phyloP scores from a whole-genome alignment of 345 rosid genomes.

The Arabis hirsuta region DNA sequence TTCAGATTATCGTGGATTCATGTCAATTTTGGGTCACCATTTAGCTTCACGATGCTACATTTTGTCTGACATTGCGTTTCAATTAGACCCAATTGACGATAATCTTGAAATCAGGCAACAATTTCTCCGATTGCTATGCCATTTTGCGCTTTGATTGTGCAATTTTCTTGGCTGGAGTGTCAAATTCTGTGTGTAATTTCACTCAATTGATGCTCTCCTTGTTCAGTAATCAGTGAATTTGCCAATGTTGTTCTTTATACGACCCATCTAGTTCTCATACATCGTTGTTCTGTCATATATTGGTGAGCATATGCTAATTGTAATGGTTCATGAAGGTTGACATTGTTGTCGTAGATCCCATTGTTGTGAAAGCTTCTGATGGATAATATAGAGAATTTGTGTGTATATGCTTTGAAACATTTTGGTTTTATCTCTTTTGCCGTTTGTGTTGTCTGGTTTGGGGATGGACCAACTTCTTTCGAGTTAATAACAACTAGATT shows the following conservation, averaged over 20 bases:
- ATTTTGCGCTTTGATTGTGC: not conserved
- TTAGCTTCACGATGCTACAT: slow-evolving; percentile 41
- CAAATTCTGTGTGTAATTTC: not conserved
- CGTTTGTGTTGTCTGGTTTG: slow-evolving; percentile 12
- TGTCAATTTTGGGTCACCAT: slow-evolving; percentile 3
- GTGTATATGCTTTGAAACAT: not conserved
- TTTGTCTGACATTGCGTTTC: slow-evolving; percentile 9
- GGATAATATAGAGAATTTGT: not conserved
- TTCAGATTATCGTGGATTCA: slow-evolving; percentile 1
- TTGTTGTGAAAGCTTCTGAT: slow-evolving; percentile 22
- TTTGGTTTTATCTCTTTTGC: slow-evolving; percentile 25
- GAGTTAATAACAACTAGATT: slow-evolving; percentile 27
- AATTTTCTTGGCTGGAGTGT: not conserved
- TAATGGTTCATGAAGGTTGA: not conserved
- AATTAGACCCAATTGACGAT: slow-evolving; percentile 18
- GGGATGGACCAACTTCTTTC: slow-evolving; percentile 25
- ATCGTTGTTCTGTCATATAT: not conserved
- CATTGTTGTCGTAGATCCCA: not conserved
- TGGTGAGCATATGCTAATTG: slow-evolving; percentile 23
- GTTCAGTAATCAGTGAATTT: slow-evolving; percentile 3
- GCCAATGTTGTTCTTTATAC: not conserved
- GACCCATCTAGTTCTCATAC: not conserved
- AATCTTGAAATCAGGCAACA: slow-evolving; percentile 18
- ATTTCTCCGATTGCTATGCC: slow-evolving; percentile 10
- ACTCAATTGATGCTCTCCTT: slow-evolving; percentile 13